Evolutionary conservation across 352 stramenopile genomes (phyloP).

Genomic region (Phytophthora pluvialis): DNA sequence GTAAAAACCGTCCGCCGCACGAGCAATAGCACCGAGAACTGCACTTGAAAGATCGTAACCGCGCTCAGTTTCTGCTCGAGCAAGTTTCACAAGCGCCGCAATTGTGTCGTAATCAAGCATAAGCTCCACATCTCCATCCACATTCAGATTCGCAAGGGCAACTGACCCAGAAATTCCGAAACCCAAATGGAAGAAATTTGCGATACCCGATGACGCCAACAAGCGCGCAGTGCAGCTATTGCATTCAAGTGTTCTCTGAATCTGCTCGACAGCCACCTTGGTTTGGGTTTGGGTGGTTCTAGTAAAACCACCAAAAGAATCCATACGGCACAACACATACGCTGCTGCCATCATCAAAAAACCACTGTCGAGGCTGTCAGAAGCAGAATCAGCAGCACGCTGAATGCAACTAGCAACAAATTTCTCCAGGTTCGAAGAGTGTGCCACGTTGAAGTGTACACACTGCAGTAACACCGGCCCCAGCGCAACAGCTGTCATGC

Average conservation of each 20-base stretch:
- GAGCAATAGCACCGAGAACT: slow-evolving; percentile 45
- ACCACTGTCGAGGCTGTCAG: slow-evolving; percentile 14
- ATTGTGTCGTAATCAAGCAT: slow-evolving; percentile 31
- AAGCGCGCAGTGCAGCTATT: slow-evolving; percentile 6
- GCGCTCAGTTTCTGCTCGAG: slow-evolving; percentile 14
- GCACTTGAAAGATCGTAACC: slow-evolving; percentile 6
- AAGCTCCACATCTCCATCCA: slow-evolving; percentile 24
- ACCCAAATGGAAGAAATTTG: slow-evolving; percentile 37
- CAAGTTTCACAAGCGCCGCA: slow-evolving; percentile 24
- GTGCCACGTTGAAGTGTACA: slow-evolving; percentile 36
- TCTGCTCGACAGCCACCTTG: slow-evolving; percentile 19
- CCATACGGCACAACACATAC: slow-evolving; percentile 34
- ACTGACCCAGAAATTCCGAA: slow-evolving; percentile 29
- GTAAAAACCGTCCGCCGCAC: slow-evolving; percentile 36
- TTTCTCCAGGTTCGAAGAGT: slow-evolving; percentile 30
- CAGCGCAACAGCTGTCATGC: slow-evolving; percentile 40
- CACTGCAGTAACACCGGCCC: slow-evolving; percentile 51
- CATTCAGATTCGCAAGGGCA: neutral
- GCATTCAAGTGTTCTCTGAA: slow-evolving; percentile 18
- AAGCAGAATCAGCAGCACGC: slow-evolving; percentile 17
- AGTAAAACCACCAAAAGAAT: slow-evolving; percentile 31
- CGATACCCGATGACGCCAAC: slow-evolving; percentile 31
- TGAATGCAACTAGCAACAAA: slow-evolving; percentile 45
- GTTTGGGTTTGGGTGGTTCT: slow-evolving; percentile 30
- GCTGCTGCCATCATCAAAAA: slow-evolving; percentile 39